Conservation (phyloP, 768 basidiomycete genomes). For the Mycena rebaudengoi region DNA sequence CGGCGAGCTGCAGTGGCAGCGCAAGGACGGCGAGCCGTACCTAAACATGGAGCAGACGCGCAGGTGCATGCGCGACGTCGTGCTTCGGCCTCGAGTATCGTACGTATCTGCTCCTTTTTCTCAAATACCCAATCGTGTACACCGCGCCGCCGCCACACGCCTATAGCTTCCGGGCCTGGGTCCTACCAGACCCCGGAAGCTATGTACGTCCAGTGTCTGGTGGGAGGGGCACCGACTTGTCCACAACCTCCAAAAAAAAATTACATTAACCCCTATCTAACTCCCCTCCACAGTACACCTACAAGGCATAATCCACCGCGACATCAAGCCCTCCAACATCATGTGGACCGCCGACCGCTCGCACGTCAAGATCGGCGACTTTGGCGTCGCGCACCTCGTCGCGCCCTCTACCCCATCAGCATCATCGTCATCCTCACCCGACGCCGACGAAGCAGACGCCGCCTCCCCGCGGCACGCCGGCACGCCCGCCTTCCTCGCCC, state of each 20-base stretch:
- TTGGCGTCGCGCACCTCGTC: slow-evolving; percentile 97
- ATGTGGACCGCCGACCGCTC: slow-evolving; percentile 88
- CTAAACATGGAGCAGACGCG: slow-evolving; percentile 85
- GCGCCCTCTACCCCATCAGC: slow-evolving; percentile 71
- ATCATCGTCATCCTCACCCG: slow-evolving; percentile 72
- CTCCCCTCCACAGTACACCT: slow-evolving; percentile 76
- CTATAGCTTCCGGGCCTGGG: too few relatives aligned
- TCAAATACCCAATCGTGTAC: too few relatives aligned
- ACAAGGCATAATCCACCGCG: slow-evolving; percentile 98
- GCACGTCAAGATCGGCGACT: slow-evolving; percentile 96
- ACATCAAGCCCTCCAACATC: slow-evolving; percentile 98
- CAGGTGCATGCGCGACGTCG: slow-evolving; percentile 90
- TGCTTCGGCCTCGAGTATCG: slow-evolving; percentile 95
- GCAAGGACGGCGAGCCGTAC: slow-evolving; percentile 67
- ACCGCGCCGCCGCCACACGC: too few relatives aligned
- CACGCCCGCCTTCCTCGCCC: slow-evolving; percentile 95
- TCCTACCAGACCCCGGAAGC: too few relatives aligned
- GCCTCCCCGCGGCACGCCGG: slow-evolving; percentile 89
- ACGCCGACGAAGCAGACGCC: slow-evolving; percentile 73
- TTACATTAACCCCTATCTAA: slow-evolving; percentile 1
- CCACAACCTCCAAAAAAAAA: too few relatives aligned
- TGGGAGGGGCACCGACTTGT: too few relatives aligned
- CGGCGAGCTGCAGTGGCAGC: slow-evolving; percentile 92
- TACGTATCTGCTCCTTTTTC: slow-evolving; percentile 52
- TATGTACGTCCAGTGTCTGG: too few relatives aligned